Percentiles rank a stretch among this genome's conserved stretches.
These are phyloP conservation scores for Coemansia sp. DNA, from an alignment of 192 early-diverging fungal species.

Conservation along the genomic window DNA sequence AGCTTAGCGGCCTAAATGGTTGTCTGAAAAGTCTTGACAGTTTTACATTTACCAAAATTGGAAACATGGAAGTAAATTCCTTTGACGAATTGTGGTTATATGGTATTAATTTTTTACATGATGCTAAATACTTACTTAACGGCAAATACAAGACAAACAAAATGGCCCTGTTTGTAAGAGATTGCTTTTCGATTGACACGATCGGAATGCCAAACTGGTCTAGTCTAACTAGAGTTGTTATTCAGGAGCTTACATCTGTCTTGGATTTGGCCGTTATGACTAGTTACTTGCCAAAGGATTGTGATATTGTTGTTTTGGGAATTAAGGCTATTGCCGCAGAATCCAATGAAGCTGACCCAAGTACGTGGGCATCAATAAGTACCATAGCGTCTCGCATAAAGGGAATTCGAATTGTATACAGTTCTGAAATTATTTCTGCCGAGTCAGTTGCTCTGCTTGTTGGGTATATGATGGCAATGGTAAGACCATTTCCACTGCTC, in stretches of 20 bases:
- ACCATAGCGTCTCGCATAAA: background rate
- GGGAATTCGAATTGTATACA: background rate
- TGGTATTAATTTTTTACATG: background rate
- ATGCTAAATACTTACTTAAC: background rate
- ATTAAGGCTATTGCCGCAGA: background rate
- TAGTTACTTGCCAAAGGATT: background rate
- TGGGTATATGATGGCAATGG: background rate
- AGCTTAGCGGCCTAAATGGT: background rate
- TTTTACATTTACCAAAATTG: constrained; percentile 1
- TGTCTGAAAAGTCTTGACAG: background rate
- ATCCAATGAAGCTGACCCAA: background rate
- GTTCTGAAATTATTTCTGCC: background rate
- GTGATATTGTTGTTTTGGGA: background rate
- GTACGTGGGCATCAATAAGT: background rate
- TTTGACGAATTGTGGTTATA: background rate
- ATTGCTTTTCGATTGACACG: background rate
- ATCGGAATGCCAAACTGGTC: background rate
- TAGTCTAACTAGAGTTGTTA: background rate
- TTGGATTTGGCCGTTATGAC: background rate
- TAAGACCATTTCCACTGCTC: background rate
- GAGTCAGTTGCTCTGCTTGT: background rate
- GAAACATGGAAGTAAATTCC: background rate
- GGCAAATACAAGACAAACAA: background rate
- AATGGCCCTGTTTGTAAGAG: background rate
- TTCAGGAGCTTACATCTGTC: background rate